Evolutionary conservation across 176 grass and related monocot species (phyloP).

Genomic region (Oryza coarctata): DNA sequence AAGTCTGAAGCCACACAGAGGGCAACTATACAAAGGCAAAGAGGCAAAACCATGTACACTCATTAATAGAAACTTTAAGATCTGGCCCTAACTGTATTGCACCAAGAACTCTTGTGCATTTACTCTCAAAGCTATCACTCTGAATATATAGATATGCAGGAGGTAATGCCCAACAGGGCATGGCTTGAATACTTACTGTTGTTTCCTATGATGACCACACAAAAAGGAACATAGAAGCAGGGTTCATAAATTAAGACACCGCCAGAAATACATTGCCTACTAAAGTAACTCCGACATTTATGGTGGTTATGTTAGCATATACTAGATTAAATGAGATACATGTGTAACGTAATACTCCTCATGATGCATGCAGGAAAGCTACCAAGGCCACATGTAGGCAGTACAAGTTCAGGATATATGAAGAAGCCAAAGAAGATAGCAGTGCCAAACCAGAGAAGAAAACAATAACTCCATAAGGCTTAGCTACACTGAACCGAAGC

Average conservation of each 20-base stretch:
- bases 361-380: not conserved
- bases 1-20: not conserved
- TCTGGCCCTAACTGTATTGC: not conserved
- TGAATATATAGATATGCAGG: not conserved
- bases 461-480: slow-evolving; percentile 20
- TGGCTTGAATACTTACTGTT: slow-evolving; percentile 1
- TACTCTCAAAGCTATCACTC: not conserved
- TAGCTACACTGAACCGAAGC: not conserved
- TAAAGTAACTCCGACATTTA: slow-evolving; percentile 22
- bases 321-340: not conserved
- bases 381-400: not conserved
- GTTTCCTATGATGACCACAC: slow-evolving; percentile 22
- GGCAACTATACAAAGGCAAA: not conserved
- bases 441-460: slow-evolving; percentile 25
- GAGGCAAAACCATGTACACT: not conserved
- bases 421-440: slow-evolving; percentile 22
- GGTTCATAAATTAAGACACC: not conserved
- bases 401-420: not conserved
- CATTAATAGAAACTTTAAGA: not conserved
- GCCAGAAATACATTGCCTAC: not conserved
- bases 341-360: not conserved
- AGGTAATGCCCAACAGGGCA: not conserved
- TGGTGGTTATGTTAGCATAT: not conserved
- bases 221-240: slow-evolving; percentile 31
- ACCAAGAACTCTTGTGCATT: not conserved